phyloP scores from a whole-genome alignment of 2,329 filamentous ascomycete species.

The Colletotrichum liaoningense region DNA sequence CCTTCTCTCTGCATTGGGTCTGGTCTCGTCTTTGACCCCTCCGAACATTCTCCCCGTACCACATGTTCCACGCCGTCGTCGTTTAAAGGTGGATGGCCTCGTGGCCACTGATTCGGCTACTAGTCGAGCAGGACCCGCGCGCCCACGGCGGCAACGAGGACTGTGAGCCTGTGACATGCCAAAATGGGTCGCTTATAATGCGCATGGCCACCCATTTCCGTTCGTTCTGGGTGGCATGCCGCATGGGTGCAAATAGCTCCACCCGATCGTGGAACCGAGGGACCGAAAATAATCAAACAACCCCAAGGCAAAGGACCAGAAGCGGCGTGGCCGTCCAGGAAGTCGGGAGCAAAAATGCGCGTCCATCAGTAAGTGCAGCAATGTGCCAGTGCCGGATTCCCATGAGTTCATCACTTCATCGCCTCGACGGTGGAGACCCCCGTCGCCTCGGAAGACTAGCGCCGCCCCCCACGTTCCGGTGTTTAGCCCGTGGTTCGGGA shows the following conservation, averaged over 20 bases:
- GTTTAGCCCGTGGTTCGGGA: background rate
- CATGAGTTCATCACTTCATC: background rate
- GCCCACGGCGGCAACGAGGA: background rate
- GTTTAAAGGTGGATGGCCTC: background rate
- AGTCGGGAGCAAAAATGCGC: background rate
- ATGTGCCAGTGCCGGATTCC: background rate
- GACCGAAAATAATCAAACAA: background rate
- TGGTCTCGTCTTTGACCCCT: background rate
- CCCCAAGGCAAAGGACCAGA: background rate
- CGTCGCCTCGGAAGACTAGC: background rate
- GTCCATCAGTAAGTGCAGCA: background rate
- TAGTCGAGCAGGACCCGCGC: background rate
- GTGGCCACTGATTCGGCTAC: background rate
- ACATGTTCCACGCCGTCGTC: background rate
- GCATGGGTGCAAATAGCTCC: background rate
- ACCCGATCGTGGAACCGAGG: background rate
- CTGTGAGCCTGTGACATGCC: too few species aligned
- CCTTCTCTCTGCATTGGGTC: background rate
- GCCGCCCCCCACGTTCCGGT: slow-evolving; percentile 16
- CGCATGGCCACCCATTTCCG: background rate
- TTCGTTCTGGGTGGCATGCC: background rate
- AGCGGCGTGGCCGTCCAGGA: slow-evolving; percentile 3
- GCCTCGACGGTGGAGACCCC: background rate
- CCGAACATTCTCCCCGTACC: background rate
- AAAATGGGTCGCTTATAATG: too few species aligned